These are phyloP conservation scores for Drechslera avenae DNA, from an alignment of 2,329 filamentous ascomycete genomes.

Conservation along the genomic window DNA sequence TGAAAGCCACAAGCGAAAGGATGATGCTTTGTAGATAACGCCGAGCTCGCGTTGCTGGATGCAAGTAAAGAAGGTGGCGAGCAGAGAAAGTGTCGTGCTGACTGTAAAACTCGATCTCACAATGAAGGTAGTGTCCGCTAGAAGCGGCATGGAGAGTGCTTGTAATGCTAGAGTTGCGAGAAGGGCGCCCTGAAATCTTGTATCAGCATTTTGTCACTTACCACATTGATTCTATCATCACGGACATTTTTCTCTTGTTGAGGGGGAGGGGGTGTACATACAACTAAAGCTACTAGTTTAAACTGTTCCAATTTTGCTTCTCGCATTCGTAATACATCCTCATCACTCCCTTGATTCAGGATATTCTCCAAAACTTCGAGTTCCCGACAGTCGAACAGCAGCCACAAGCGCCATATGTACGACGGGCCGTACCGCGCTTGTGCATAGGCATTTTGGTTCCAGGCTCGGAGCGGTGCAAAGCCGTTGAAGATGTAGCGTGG, in stretches of 20 bases:
- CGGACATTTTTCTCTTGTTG: no score
- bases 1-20: slow-evolving; percentile 23
- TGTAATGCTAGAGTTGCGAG: slow-evolving; percentile 21
- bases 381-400: slow-evolving; percentile 26
- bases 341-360: slow-evolving; percentile 23
- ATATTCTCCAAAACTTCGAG: slow-evolving; percentile 23
- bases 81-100: slow-evolving; percentile 17
- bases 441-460: slow-evolving; percentile 18
- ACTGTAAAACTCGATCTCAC: slow-evolving; percentile 15
- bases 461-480: slow-evolving; percentile 8
- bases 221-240: no score
- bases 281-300: slow-evolving; percentile 24
- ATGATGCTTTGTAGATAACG: slow-evolving; percentile 5
- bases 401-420: slow-evolving; percentile 22
- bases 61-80: slow-evolving; percentile 26
- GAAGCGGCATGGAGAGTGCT: slow-evolving; percentile 18
- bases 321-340: slow-evolving; percentile 13
- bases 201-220: not conserved
- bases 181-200: slow-evolving; percentile 21
- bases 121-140: slow-evolving; percentile 16
- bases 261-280: slow-evolving; percentile 9
- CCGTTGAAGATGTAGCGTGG: slow-evolving; percentile 11
- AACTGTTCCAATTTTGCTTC: slow-evolving; percentile 22
- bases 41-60: slow-evolving; percentile 27
- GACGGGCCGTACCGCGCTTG: slow-evolving; percentile 17